Base-by-base conservation (phyloP, 148 eudicot species). In the Camellia granthamiana region DNA sequence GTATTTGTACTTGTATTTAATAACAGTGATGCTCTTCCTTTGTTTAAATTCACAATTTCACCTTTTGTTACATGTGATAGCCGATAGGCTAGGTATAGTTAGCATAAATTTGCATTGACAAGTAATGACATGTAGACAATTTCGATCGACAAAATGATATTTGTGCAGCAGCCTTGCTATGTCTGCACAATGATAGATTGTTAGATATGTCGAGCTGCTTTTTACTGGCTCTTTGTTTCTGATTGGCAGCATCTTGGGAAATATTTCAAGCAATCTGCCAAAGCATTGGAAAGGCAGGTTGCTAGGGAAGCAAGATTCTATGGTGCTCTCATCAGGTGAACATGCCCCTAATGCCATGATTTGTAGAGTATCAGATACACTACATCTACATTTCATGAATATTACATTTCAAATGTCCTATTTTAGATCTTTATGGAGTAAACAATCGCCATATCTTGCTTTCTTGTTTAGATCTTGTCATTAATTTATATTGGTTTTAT, bases 251-350 rank as follows among this genome's bases (percentile, higher is more conserved):
- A 91, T 84, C 91, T 96, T 21, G 93, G 99, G 7, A 96, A 96
- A 86, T 93, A 96, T 81, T 92, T 96, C 72, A 93, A 93, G 89
- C 97, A 93, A 88, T 93, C 99, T 81, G 98, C 97, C 51, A 96
- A 93, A 91, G 89, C 94, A 84, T 84, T 96, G 87, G 99, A 96
- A 79, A 85, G 86, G 85, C 95, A 93, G 86, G 87, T 96, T 84
- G 92, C 91, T 18, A 92, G 94, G 86, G 99, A 96, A 86, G 97
- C 95, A 56, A 91, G 97, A 91, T 96, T 96, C 81, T 96, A 96
- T 80, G 97, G 99, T 77, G 98, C 99, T 87, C 94, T 96, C 61
- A 96, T 96, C 78, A 89, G 99, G 99, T 96, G 77, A 82, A 89
- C 74, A 42, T 43, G 80, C 80, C 60, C 38, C 38, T 58, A 12